Percentiles rank a stretch among this genome's conserved stretches.
Conservation (phyloP, 169 alveolate species). For the Plasmodium reichenowi region DNA sequence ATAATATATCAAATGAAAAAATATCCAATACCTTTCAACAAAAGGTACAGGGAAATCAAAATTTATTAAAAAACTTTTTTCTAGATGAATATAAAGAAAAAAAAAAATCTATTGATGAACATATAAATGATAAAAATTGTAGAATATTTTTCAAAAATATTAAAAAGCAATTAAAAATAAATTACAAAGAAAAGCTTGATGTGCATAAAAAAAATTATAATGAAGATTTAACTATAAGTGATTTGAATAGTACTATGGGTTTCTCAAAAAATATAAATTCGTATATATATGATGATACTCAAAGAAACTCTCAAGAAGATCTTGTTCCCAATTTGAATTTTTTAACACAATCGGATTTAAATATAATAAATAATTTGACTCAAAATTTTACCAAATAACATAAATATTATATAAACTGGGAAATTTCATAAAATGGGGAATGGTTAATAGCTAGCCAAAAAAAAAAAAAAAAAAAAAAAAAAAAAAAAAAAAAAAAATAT, state of each 20-base stretch:
- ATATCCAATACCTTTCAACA: not conserved
- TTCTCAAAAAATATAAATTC: conserved; percentile 5
- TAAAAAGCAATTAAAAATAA: conserved; percentile 56
- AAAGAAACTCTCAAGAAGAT: not conserved
- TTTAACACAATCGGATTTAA: conserved; percentile 2
- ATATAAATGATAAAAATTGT: conserved; percentile 50
- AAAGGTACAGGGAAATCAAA: not conserved
- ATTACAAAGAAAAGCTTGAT: conserved; percentile 5
- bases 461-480: too few relatives aligned
- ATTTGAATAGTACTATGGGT: conserved; percentile 39
- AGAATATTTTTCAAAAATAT: conserved; percentile 55
- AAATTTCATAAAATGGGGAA: too few relatives aligned
- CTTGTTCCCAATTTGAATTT: conserved; percentile 5
- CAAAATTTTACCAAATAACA: not conserved
- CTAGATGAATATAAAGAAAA: not conserved
- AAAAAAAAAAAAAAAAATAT: too few relatives aligned
- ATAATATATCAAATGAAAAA: not conserved
- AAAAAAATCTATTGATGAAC: conserved; percentile 10
- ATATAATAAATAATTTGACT: conserved; percentile 15
- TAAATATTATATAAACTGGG: too few relatives aligned
- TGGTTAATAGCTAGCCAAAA: too few relatives aligned
- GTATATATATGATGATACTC: not conserved
- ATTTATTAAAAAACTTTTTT: not conserved
- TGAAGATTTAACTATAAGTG: conserved; percentile 32
- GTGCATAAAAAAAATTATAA: not conserved